These are phyloP conservation scores for Chamaecyparis obtusa DNA, from an alignment of 75 land plant genomes.

Conservation along the genomic window DNA sequence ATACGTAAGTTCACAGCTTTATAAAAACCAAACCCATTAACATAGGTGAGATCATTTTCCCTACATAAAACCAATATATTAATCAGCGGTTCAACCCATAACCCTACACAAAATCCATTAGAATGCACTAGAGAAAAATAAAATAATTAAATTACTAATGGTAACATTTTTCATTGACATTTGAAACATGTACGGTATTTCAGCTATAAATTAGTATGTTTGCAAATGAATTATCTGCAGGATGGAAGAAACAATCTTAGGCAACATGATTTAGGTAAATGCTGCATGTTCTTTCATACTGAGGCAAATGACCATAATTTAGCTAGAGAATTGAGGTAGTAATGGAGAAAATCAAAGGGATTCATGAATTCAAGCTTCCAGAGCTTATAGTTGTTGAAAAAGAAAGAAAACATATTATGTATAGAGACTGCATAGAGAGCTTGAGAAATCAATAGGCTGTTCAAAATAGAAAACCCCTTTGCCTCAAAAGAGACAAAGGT, in stretches of 20 bases:
- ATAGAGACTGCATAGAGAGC: neutral
- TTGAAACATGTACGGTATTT: neutral
- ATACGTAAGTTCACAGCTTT: neutral
- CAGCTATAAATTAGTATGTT: neutral
- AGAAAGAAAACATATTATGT: neutral
- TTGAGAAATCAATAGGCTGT: neutral
- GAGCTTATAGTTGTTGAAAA: neutral
- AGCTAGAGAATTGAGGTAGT: neutral
- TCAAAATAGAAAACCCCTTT: neutral
- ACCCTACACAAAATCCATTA: neutral
- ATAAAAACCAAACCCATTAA: neutral
- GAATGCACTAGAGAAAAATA: neutral
- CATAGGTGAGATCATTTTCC: neutral
- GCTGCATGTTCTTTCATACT: neutral
- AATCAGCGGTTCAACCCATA: neutral
- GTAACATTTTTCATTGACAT: neutral
- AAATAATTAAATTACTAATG: neutral
- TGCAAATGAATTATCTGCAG: neutral
- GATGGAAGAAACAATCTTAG: neutral
- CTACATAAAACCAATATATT: neutral
- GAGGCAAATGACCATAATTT: neutral
- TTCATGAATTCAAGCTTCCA: neutral
- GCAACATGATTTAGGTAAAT: neutral
- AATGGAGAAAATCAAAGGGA: neutral
- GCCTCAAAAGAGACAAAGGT: neutral